These are phyloP conservation scores for Rubia occidens DNA, from an alignment of 305 asterid genomes.

Conservation along the genomic window DNA sequence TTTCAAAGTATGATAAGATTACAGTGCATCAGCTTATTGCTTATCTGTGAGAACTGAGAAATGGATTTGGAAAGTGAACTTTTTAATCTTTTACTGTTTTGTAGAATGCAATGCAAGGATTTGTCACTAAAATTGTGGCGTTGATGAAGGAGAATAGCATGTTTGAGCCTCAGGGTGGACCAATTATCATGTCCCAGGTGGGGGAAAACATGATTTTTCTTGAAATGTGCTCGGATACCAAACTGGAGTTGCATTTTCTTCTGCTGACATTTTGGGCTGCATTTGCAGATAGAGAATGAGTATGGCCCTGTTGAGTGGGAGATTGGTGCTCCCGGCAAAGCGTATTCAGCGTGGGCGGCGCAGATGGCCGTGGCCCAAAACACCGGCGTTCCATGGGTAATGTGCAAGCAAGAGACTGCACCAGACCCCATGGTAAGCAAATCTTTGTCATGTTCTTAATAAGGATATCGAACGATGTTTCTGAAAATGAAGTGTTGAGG, in stretches of 20 bases:
- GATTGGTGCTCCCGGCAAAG: conserved; percentile 78
- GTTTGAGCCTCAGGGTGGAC: conserved; percentile 96
- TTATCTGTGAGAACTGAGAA: neutral
- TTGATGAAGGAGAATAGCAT: conserved; percentile 67
- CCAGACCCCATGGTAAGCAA: conserved; percentile 39
- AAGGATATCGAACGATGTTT: neutral
- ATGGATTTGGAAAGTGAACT: neutral
- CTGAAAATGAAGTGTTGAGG: neutral
- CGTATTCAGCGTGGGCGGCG: conserved; percentile 70
- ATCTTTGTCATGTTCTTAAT: neutral
- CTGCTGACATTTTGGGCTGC: neutral
- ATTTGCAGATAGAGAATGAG: conserved; percentile 70
- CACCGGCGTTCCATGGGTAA: conserved; percentile 93
- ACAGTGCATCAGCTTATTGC: conserved; percentile 35
- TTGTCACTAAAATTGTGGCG: conserved; percentile 54
- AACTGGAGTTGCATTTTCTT: neutral
- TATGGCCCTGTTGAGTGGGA: conserved; percentile 77
- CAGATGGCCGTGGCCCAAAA: conserved; percentile 60
- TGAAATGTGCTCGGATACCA: neutral
- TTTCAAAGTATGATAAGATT: conserved; percentile 48
- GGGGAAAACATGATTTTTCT: conserved; percentile 8
- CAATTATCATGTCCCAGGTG: conserved; percentile 83
- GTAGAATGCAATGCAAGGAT: conserved; percentile 81
- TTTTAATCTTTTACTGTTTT: neutral
- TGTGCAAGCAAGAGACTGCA: conserved; percentile 87